These are phyloP conservation scores for Yamadazyma sp. DNA, from an alignment of 1,139 yeast genomes.

Conservation along the genomic window DNA sequence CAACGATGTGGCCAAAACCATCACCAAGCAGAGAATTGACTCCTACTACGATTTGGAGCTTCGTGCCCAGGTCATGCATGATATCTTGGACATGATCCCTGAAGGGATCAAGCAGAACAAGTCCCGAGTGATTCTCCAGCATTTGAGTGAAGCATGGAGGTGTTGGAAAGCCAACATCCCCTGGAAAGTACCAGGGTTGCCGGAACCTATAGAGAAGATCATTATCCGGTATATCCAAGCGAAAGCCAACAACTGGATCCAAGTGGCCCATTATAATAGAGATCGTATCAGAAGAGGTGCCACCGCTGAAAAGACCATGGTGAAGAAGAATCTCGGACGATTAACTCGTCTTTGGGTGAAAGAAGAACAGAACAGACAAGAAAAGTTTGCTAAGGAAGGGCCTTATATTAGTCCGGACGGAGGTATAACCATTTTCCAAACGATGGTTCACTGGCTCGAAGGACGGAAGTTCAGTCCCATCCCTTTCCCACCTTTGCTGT, in stretches of 20 bases:
- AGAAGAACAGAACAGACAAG: slow-evolving; percentile 88
- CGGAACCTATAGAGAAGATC: slow-evolving; percentile 83
- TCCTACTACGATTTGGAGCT: slow-evolving; percentile 92
- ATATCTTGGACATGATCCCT: slow-evolving; percentile 94
- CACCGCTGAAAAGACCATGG: slow-evolving; percentile 91
- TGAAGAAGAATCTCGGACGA: slow-evolving; percentile 88
- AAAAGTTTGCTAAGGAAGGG: slow-evolving; percentile 77
- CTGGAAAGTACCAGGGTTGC: slow-evolving; percentile 97
- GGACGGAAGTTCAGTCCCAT: slow-evolving; percentile 81
- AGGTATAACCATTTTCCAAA: slow-evolving; percentile 82
- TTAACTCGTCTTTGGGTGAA: slow-evolving; percentile 90
- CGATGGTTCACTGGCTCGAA: slow-evolving; percentile 94
- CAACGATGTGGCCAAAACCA: slow-evolving; percentile 88
- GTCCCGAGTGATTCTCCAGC: slow-evolving; percentile 86
- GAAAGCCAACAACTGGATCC: slow-evolving; percentile 96
- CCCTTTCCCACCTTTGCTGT: slow-evolving; percentile 90
- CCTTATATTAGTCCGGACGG: slow-evolving; percentile 85
- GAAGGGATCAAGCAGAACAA: slow-evolving; percentile 89
- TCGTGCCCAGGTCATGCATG: slow-evolving; percentile 93
- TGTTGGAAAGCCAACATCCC: slow-evolving; percentile 99
- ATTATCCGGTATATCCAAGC: slow-evolving; percentile 89
- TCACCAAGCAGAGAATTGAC: slow-evolving; percentile 93
- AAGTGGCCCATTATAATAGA: slow-evolving; percentile 89
- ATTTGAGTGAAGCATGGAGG: slow-evolving; percentile 97
- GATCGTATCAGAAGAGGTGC: slow-evolving; percentile 87